Evolutionary conservation across 345 rosid genomes (phyloP).

Genomic region (Cardamine occulta): DNA sequence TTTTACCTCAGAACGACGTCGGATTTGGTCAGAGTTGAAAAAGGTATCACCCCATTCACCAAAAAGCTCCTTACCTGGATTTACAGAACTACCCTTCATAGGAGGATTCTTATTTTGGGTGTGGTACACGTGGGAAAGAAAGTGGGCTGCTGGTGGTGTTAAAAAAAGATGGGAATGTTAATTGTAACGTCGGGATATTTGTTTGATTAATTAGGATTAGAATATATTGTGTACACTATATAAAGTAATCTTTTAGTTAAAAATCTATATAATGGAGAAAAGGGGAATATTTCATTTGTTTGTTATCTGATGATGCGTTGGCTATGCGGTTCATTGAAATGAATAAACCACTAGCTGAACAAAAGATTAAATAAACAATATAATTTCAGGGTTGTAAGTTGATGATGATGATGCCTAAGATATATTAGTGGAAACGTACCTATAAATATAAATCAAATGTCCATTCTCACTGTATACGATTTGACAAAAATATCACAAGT

Average conservation of each 20-base stretch:
- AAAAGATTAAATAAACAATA: slow-evolving; percentile 8
- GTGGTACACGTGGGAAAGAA: slow-evolving; percentile 32
- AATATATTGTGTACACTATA: slow-evolving; percentile 34
- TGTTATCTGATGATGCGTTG: slow-evolving; percentile 32
- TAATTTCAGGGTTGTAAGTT: slow-evolving; percentile 13
- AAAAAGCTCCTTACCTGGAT: not conserved
- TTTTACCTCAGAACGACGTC: slow-evolving; percentile 42
- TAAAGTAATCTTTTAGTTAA: slow-evolving; percentile 26
- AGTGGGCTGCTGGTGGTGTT: slow-evolving; percentile 38
- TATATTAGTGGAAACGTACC: slow-evolving; percentile 14
- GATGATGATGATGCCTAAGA: slow-evolving; percentile 24
- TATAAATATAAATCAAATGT: slow-evolving; percentile 24
- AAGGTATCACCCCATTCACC: slow-evolving; percentile 21
- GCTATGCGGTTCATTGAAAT: slow-evolving; percentile 31
- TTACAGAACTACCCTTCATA: slow-evolving; percentile 4
- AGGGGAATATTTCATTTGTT: slow-evolving; percentile 41
- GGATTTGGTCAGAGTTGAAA: slow-evolving; percentile 40
- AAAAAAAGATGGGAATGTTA: slow-evolving; percentile 20
- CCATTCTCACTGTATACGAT: slow-evolving; percentile 25
- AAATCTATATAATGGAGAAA: not conserved
- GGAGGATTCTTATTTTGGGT: slow-evolving; percentile 30
- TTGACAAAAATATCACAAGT: slow-evolving; percentile 6
- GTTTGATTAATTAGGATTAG: slow-evolving; percentile 35
- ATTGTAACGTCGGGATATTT: slow-evolving; percentile 32
- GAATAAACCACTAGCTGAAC: slow-evolving; percentile 39